phyloP scores from a whole-genome alignment of 1,139 yeast species.

The Taphrina communis region DNA sequence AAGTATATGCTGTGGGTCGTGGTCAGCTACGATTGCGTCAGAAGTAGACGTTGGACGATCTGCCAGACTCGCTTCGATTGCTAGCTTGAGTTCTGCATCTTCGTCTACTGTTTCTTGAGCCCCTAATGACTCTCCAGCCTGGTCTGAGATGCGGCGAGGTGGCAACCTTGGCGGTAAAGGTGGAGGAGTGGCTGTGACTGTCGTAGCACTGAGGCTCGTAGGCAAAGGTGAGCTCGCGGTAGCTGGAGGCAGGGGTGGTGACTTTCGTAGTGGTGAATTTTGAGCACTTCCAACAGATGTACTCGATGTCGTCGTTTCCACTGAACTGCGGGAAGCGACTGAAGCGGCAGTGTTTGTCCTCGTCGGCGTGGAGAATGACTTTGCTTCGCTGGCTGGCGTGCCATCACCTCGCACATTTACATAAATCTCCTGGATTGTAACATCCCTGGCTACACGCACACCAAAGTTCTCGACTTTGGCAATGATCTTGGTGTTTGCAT shows the following conservation, averaged over 20 bases:
- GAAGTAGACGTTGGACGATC: neutral
- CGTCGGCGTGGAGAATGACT: constrained; percentile 4
- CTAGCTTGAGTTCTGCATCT: constrained; percentile 14
- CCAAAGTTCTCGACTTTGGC: constrained; percentile 25
- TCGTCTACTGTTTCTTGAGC: constrained; percentile 1
- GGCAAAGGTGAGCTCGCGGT: neutral
- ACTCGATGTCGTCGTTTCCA: constrained; percentile 4
- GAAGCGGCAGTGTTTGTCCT: constrained; percentile 8
- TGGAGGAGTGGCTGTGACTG: constrained; percentile 6
- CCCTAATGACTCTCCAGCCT: neutral
- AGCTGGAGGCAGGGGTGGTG: neutral
- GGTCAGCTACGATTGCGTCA: neutral
- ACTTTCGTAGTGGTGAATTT: constrained; percentile 11
- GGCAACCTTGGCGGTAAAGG: constrained; percentile 20
- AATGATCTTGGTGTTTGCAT: constrained; percentile 21
- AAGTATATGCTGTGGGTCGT: neutral
- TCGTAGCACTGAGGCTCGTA: neutral
- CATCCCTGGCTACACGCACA: constrained; percentile 24
- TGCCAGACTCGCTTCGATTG: constrained; percentile 25
- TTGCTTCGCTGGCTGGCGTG: constrained; percentile 17
- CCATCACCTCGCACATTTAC: constrained; percentile 31
- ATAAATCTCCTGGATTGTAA: constrained; percentile 18
- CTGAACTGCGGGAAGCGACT: constrained; percentile 5
- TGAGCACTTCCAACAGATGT: neutral
- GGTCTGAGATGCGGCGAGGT: neutral